Evolutionary conservation across 768 basidiomycete genomes (phyloP).

Genomic region (Pleurotus djamor): DNA sequence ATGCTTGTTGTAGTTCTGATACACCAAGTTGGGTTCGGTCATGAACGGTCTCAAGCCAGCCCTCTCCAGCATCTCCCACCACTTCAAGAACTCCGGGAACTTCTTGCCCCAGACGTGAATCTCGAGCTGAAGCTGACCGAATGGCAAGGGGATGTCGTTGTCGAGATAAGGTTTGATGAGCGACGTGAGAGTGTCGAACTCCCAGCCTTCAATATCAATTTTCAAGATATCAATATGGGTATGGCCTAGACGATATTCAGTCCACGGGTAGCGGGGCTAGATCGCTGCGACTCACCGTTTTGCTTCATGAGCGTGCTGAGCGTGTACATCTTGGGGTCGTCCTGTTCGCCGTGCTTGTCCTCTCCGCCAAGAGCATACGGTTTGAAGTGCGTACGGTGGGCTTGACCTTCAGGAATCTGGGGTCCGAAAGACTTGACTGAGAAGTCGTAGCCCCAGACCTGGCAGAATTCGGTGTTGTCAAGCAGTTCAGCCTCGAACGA

Average conservation of each 20-base stretch:
- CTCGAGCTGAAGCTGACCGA: slow-evolving; percentile 73
- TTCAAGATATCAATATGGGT: slow-evolving; percentile 70
- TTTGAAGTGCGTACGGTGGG: slow-evolving; percentile 38
- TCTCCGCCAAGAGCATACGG: slow-evolving; percentile 34
- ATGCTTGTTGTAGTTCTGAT: slow-evolving; percentile 53
- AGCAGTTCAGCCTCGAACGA: slow-evolving; percentile 64
- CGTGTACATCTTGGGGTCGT: slow-evolving; percentile 56
- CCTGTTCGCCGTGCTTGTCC: slow-evolving; percentile 44
- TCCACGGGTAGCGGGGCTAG: neutral
- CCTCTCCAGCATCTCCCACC: slow-evolving; percentile 72
- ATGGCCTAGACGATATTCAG: slow-evolving; percentile 40
- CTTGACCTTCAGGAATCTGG: slow-evolving; percentile 28
- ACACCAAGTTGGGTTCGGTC: slow-evolving; percentile 64
- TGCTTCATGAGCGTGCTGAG: slow-evolving; percentile 59
- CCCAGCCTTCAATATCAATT: slow-evolving; percentile 69
- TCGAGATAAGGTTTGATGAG: slow-evolving; percentile 47
- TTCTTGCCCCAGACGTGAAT: slow-evolving; percentile 51
- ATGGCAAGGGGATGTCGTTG: slow-evolving; percentile 52
- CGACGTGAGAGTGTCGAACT: slow-evolving; percentile 56
- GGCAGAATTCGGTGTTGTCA: slow-evolving; percentile 43
- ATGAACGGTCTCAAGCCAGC: slow-evolving; percentile 73
- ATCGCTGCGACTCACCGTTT: slow-evolving; percentile 41
- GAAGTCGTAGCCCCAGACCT: slow-evolving; percentile 64
- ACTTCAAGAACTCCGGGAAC: slow-evolving; percentile 56
- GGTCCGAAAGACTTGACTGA: slow-evolving; percentile 41